Evolutionary conservation across 2,329 filamentous ascomycete species (phyloP), one percentile per base, ranked within the genome.

Genomic region (Aureobasidium sp.): DNA sequence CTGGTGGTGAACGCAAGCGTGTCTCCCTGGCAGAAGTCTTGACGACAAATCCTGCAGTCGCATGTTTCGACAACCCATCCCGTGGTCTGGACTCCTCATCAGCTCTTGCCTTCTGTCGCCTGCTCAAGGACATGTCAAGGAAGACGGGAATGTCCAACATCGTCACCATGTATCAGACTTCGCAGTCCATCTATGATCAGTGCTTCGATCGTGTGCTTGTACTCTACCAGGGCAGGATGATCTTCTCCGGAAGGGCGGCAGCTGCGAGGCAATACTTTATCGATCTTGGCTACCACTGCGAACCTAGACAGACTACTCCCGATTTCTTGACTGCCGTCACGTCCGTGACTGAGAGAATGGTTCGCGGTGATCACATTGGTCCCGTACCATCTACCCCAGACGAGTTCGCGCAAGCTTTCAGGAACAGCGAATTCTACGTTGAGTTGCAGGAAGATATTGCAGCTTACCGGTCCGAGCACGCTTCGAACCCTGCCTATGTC

Each of bases 251-350:
- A 6, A 81, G 78, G 3, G 79, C 85, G 8, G 78, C 80, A 29
- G 76, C 80, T 6, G 87, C 87, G 0, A 83, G 78, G 66, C 77
- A 83, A 63, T 89, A 88, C 73, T 90, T 90, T 65, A 72, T 86
- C 66, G 77, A 84, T 67, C 78, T 90, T 0, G 87, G 87, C 45
- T 92, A 84, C 80, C 80, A 86, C 42, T 87, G 85, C 69, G 85
- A 86, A 2, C 73, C 84, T 2, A 84, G 87, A 15, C 84, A 85
- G 75, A 89, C 87, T 0, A 87, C 84, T 0, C 85, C 87, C 22
- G 87, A 90, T 70, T 90, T 89, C 76, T 74, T 90, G 53, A 90
- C 87, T 1, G 87, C 85, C 25, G 86, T 90, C 75, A 89, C 87
- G 0, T 87, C 87, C 66, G 84, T 85, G 0, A 72, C 75, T 0